Evolutionary conservation across 2,329 filamentous ascomycete genomes (phyloP), one percentile per base, ranked within the genome.

Genomic region (Metarhizium guizhouense): DNA sequence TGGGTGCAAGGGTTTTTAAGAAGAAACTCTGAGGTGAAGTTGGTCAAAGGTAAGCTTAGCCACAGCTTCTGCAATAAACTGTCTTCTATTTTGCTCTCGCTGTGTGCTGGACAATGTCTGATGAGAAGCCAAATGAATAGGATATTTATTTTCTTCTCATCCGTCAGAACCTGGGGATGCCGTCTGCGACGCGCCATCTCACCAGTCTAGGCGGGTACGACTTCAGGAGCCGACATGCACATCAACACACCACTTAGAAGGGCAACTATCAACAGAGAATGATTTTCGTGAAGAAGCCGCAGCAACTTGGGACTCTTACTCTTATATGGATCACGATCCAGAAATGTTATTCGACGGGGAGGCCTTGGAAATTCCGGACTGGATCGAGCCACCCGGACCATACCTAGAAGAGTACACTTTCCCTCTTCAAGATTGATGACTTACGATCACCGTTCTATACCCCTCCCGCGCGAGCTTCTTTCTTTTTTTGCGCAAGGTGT

Each of bases 1-100:
- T 58, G 57, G 57, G 54, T 58, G 2, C 57, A 58, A 53, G 57
- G 57, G 30, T 58, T 58, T 45, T 47, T 58, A 18, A 56, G 57
- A 54, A 48, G 57, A 52, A 58, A 58, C 42, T 32, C 52, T 30
- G 54, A 56, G 11, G 57, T 58, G 36, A 58, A 56, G 42, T 49
- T 56, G 20, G 52, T 56, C 30, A 58, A 58, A 58, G 57, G 57
- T 58, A 47, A 56, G 57, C 50, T 34, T 36, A 52, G 16, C 14
- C 16, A 53, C 32, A 18, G 20, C 16, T 11, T 34, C 47, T 30
- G 32, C 29, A n/a, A 52, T 32, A 36, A 25, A 13, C 8, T 11
- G 6, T 30, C 16, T 30, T 14, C 29, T 51, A 5, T 20, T 20
- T 38, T 13, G 3, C 25, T 38, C 7, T 51, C 13, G 11, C 48